Percentiles rank a stretch among this genome's conserved stretches.
Conservation (phyloP, 345 rosid species). For the Linum lewisii region DNA sequence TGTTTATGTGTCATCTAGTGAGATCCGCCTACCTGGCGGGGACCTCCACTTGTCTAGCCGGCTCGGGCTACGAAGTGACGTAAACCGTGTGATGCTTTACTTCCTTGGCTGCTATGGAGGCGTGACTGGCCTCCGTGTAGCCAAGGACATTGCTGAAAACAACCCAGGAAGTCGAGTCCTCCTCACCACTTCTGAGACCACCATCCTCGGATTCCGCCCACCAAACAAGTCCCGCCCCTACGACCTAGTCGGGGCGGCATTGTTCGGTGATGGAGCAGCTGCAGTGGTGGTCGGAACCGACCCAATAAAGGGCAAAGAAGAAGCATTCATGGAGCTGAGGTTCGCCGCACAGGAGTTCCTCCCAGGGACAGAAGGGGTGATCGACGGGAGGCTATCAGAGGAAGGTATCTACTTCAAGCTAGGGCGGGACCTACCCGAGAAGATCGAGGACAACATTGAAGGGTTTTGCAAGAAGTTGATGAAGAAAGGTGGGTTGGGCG, state of each 20-base stretch:
- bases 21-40: constrained; percentile 87
- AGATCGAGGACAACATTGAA: constrained; percentile 79
- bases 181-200: constrained; percentile 85
- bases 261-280: constrained; percentile 92
- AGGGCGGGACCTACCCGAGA: constrained; percentile 81
- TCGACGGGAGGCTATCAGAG: constrained; percentile 86
- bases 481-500: constrained; percentile 30
- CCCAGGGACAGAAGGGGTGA: constrained; percentile 63
- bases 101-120: constrained; percentile 94
- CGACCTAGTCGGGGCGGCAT: constrained; percentile 92
- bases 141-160: constrained; percentile 92
- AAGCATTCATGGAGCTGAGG: constrained; percentile 78
- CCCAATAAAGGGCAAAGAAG: constrained; percentile 32
- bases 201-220: constrained; percentile 87
- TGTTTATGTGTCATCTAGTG: constrained; percentile 95
- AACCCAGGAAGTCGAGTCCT: constrained; percentile 82
- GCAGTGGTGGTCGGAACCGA: constrained; percentile 75
- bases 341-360: constrained; percentile 76
- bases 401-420: constrained; percentile 88
- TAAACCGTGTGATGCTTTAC: constrained; percentile 77
- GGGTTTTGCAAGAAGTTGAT: constrained; percentile 63
- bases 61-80: constrained; percentile 66
- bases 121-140: constrained; percentile 83
- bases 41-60: constrained; percentile 81
- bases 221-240: constrained; percentile 80